Conservation (phyloP, 495 filamentous ascomycete species). For the Penicillium coffeae region DNA sequence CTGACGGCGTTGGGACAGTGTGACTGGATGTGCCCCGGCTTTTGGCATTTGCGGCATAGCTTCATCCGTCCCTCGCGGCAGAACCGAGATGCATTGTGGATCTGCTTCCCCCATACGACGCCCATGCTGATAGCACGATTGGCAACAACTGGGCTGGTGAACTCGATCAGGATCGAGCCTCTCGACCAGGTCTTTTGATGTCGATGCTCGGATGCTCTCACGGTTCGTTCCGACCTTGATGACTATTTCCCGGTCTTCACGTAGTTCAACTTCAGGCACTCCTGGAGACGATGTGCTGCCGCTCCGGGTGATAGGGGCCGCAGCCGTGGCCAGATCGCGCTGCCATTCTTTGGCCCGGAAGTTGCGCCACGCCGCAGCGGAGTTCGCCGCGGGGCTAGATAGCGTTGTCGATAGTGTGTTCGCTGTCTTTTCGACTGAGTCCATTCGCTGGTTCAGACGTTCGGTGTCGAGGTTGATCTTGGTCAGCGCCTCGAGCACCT, state of each 20-base stretch:
- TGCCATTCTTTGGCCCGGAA: slow-evolving; percentile 9
- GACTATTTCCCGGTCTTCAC: slow-evolving; percentile 5
- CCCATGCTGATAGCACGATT: slow-evolving; percentile 13
- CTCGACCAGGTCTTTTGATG: slow-evolving; percentile 1
- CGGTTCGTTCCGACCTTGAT: slow-evolving; percentile 6
- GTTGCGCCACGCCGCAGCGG: slow-evolving; percentile 11
- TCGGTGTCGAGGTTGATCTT: slow-evolving; percentile 14
- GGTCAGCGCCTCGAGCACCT: slow-evolving; percentile 15
- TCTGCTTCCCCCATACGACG: slow-evolving; percentile 8
- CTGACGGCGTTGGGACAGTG: not conserved
- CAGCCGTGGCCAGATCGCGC: slow-evolving; percentile 7
- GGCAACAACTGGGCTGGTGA: slow-evolving; percentile 14
- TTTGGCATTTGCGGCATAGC: slow-evolving; percentile 4
- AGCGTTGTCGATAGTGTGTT: slow-evolving; percentile 9
- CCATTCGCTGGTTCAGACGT: slow-evolving; percentile 13
- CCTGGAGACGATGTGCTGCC: slow-evolving; percentile 6
- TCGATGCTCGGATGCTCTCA: not conserved
- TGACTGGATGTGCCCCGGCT: slow-evolving; percentile 3
- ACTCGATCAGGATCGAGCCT: slow-evolving; percentile 18
- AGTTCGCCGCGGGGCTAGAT: slow-evolving; percentile 5
- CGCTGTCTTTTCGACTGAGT: slow-evolving; percentile 12
- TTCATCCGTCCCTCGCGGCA: slow-evolving; percentile 3
- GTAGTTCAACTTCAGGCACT: slow-evolving; percentile 1
- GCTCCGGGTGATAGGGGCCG: slow-evolving; percentile 1
- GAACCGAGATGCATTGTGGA: slow-evolving; percentile 1